Evolutionary conservation across 1,284 basidiomycete species (phyloP).

Genomic region (Moesziomyces globuligerus): DNA sequence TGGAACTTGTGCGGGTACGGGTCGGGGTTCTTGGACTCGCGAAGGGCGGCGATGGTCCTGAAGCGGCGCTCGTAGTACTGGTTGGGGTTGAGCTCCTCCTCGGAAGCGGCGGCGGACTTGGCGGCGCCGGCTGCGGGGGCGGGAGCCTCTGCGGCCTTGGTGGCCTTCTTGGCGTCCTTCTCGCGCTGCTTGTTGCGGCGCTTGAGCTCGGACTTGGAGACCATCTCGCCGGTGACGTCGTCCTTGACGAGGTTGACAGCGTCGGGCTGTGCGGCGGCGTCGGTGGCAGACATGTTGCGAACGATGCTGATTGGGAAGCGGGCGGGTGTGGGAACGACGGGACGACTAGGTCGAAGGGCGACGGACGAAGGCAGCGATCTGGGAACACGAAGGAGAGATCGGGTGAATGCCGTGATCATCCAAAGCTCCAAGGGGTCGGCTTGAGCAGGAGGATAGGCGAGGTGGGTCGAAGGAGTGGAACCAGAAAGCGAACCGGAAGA

Average conservation of each 20-base stretch:
- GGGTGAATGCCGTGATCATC: slow-evolving; percentile 37
- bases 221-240: slow-evolving; percentile 66
- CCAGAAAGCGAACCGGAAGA: slow-evolving; percentile 1
- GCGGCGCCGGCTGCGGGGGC: slow-evolving; percentile 19
- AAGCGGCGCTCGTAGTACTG: slow-evolving; percentile 96
- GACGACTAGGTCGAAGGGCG: slow-evolving; percentile 2
- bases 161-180: slow-evolving; percentile 84
- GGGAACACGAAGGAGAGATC: slow-evolving; percentile 15
- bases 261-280: slow-evolving; percentile 44
- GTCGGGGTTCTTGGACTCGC: slow-evolving; percentile 80
- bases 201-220: slow-evolving; percentile 66
- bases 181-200: slow-evolving; percentile 73
- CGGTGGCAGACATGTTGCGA: slow-evolving; percentile 45
- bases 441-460: neutral
- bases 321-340: neutral
- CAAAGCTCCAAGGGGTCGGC: slow-evolving; percentile 12
- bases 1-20: slow-evolving; percentile 99
- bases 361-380: slow-evolving; percentile 24
- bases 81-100: slow-evolving; percentile 68
- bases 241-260: slow-evolving; percentile 62
- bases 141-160: slow-evolving; percentile 70
- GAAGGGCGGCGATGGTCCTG: slow-evolving; percentile 85
- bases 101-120: slow-evolving; percentile 43
- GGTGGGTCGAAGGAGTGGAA: neutral
- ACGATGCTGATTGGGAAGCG: slow-evolving; percentile 1